Evolutionary conservation across 768 basidiomycete genomes (phyloP).

Genomic region (Thelephora ganbajun): DNA sequence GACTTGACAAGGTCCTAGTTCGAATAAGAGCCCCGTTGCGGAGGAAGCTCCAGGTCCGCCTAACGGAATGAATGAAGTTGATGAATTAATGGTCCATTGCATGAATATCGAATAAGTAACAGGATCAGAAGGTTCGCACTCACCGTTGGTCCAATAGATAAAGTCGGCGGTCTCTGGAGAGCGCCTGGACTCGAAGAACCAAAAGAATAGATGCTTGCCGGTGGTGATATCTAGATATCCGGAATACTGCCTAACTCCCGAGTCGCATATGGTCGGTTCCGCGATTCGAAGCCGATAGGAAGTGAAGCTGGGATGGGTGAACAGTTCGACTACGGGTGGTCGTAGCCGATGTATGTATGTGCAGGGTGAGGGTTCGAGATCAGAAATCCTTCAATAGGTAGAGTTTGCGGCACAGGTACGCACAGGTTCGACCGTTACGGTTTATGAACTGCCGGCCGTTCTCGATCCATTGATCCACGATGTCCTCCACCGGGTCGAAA

Average conservation of each 20-base stretch:
- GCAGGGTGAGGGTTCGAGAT: too few species aligned
- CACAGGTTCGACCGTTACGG: conserved; percentile 60
- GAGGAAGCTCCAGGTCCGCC: too few species aligned
- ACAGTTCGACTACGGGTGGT: conserved; percentile 22
- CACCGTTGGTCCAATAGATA: background rate
- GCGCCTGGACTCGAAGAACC: too few species aligned
- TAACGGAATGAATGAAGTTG: too few species aligned
- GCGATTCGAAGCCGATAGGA: conserved; percentile 25
- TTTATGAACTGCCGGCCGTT: conserved; percentile 54
- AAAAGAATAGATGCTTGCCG: conserved; percentile 24
- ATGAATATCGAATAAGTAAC: conserved; percentile 15
- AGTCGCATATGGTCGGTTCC: conserved; percentile 34
- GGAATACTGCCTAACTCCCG: conserved; percentile 34
- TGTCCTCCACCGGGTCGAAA: conserved; percentile 18
- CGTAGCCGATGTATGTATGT: background rate
- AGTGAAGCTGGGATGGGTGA: conserved; percentile 22
- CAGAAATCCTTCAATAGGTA: too few species aligned
- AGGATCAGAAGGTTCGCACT: background rate
- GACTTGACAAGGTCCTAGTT: too few species aligned
- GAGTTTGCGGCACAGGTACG: too few species aligned
- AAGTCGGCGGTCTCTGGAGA: background rate
- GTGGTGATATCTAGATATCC: conserved; percentile 46
- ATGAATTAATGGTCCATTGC: too few species aligned
- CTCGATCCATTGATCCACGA: conserved; percentile 38
- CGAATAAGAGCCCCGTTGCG: too few species aligned